phyloP scores from a whole-genome alignment of 2,329 filamentous ascomycete genomes.

The Microsporum audouinii region DNA sequence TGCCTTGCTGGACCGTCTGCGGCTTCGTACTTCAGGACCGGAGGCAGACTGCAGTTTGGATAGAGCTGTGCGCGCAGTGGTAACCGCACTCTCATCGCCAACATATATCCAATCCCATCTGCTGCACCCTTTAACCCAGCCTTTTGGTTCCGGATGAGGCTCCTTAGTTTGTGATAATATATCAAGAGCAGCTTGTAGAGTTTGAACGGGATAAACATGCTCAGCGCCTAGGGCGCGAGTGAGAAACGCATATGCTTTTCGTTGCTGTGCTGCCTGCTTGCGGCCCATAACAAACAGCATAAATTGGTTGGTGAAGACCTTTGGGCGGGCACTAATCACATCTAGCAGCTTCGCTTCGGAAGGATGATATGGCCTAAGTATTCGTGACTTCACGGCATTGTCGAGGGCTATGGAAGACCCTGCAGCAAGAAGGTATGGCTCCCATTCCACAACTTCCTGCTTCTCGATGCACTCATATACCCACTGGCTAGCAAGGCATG shows the following conservation, averaged over 20 bases:
- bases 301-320: constrained; percentile 51
- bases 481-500: constrained; percentile 77
- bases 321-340: constrained; percentile 49
- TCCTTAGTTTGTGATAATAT: constrained; percentile 34
- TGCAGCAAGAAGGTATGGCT: constrained; percentile 71
- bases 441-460: constrained; percentile 57
- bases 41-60: constrained; percentile 3
- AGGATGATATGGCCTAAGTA: constrained; percentile 51
- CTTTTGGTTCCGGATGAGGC: constrained; percentile 16
- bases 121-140: not conserved
- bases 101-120: constrained; percentile 72
- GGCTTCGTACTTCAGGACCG: not conserved
- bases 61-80: constrained; percentile 34
- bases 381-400: constrained; percentile 65
- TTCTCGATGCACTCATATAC: constrained; percentile 58
- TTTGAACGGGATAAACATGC: constrained; percentile 52
- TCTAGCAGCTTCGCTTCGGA: constrained; percentile 44
- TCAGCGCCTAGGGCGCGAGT: constrained; percentile 65
- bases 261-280: constrained; percentile 51
- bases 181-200: constrained; percentile 52
- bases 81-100: constrained; percentile 50
- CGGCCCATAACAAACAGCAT: constrained; percentile 63
- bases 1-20: constrained; percentile 26
- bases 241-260: constrained; percentile 67
- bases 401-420: constrained; percentile 68